Conservation (phyloP, 1,284 basidiomycete species). For the Boletus nobilissimus region DNA sequence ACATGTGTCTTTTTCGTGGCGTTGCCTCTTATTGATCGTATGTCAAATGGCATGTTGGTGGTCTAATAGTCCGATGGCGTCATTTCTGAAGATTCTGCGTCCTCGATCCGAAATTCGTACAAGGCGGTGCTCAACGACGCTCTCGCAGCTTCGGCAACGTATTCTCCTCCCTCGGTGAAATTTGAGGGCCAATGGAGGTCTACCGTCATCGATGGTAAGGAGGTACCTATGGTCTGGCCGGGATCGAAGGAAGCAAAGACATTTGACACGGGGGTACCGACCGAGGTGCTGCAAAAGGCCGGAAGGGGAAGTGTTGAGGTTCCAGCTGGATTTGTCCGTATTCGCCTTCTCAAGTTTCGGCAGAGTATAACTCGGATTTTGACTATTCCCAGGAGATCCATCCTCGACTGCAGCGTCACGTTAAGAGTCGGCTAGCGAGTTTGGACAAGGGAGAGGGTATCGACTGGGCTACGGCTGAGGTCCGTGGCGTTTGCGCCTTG, state of each 20-base stretch:
- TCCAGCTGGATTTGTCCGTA: constrained; percentile 79
- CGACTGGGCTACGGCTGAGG: constrained; percentile 91
- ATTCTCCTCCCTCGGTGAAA: constrained; percentile 62
- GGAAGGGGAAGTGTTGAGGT: constrained; percentile 77
- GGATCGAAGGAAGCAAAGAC: constrained; percentile 60
- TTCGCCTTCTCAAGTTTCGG: background rate
- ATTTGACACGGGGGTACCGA: constrained; percentile 77
- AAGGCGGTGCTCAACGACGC: constrained; percentile 70
- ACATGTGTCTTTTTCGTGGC: background rate
- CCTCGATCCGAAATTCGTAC: constrained; percentile 63
- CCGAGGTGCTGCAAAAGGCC: constrained; percentile 61
- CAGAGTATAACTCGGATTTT: background rate
- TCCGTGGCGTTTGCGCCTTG: constrained; percentile 38
- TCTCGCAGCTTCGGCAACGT: constrained; percentile 61
- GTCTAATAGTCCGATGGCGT: constrained; percentile 62
- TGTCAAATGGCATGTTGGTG: background rate
- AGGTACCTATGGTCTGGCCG: constrained; percentile 75
- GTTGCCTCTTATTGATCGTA: background rate
- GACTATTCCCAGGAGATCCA: constrained; percentile 71
- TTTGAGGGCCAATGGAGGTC: constrained; percentile 71
- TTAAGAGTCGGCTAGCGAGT: constrained; percentile 79
- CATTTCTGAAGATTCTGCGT: constrained; percentile 61
- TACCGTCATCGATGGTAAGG: constrained; percentile 24
- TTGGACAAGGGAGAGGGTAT: constrained; percentile 77
- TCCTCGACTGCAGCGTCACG: constrained; percentile 79